phyloP scores from a whole-genome alignment of 2,329 filamentous ascomycete genomes.

The Colletotrichum ledebouriae region DNA sequence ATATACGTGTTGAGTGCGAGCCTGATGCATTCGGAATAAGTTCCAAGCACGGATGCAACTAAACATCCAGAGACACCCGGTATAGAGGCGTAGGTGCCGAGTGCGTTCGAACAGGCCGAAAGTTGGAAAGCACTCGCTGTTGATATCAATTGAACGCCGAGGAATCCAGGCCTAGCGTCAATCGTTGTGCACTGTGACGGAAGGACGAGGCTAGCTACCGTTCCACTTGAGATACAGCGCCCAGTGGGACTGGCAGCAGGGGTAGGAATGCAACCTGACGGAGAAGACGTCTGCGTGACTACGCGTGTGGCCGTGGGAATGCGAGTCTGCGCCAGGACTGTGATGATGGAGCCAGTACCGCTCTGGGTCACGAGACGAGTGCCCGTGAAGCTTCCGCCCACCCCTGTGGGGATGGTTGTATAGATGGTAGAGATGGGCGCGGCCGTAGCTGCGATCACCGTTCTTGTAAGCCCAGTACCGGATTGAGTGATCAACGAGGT shows the following conservation, averaged over 20 bases:
- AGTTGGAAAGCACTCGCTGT: too few relatives aligned
- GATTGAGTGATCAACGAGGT: background rate
- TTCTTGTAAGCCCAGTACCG: background rate
- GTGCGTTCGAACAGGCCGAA: too few relatives aligned
- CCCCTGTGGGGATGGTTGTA: slow-evolving; percentile 15
- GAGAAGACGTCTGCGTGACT: background rate
- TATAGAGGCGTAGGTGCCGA: too few relatives aligned
- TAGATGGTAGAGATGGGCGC: slow-evolving; percentile 16
- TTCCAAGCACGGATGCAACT: too few relatives aligned
- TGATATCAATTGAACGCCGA: too few relatives aligned
- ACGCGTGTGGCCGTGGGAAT: slow-evolving; percentile 2
- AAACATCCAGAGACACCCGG: too few relatives aligned
- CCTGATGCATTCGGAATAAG: background rate
- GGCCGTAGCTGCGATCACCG: slow-evolving; percentile 21
- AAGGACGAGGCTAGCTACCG: background rate
- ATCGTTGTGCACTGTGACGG: background rate
- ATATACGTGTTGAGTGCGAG: background rate
- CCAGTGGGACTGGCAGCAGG: background rate
- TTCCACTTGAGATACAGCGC: background rate
- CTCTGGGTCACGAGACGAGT: background rate
- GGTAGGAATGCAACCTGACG: slow-evolving; percentile 26
- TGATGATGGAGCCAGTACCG: slow-evolving; percentile 6
- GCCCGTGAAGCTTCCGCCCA: slow-evolving; percentile 9
- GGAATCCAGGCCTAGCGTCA: background rate
- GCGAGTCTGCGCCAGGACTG: background rate